Base-by-base conservation (phyloP, 352 stramenopile species). In the Aphanomyces cochlioides region DNA sequence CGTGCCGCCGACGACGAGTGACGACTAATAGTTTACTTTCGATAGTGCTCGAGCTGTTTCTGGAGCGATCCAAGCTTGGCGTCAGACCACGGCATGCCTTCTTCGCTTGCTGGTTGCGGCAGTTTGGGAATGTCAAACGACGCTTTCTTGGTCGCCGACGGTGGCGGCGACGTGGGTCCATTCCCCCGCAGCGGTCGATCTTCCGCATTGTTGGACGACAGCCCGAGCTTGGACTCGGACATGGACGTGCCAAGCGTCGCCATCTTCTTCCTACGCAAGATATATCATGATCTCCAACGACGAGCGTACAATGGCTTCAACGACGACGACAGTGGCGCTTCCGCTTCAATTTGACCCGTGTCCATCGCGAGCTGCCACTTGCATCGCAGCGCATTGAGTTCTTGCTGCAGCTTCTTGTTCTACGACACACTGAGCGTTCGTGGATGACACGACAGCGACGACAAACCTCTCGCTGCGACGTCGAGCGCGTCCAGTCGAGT, bases 401-500 rank as follows among this genome's bases (percentile, higher is more conserved):
- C 85, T 1, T 77, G 73, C 21, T 78, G 75, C n/a, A 91, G 74
- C 47, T 87, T 81, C 45, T 91, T 89, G 58, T 73, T 73, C 39
- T 60, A 43, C n/a, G 7, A 36, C 7, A 2, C 2, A 17, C 15
- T n/a, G 13, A 53, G 13, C 45, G 13, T 53, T 53, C 45, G n/a
- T 19, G 45, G n/a, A 53, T n/a, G 13, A 53, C 1, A 53, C n/a
- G n/a, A 2, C 13, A 1, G 7, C 17, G 1, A 3, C 50, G 50
- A 58, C 67, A 58, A 36, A 81, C 79, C 70, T 97, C 90, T 67
- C 92, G 92, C 39, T 91, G 88, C 4, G 85, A 88, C 10, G 84
- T 93, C 19, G 88, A 79, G 7, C 95, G 79, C 36, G 91, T 97
- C 88, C 90, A 98, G 73, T 98, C 94, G 54, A 98, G 78, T 78